Percentiles rank a stretch among this genome's conserved stretches.
Conservation (phyloP, 2,329 filamentous ascomycete genomes). For the Macrophomina phaseolina region DNA sequence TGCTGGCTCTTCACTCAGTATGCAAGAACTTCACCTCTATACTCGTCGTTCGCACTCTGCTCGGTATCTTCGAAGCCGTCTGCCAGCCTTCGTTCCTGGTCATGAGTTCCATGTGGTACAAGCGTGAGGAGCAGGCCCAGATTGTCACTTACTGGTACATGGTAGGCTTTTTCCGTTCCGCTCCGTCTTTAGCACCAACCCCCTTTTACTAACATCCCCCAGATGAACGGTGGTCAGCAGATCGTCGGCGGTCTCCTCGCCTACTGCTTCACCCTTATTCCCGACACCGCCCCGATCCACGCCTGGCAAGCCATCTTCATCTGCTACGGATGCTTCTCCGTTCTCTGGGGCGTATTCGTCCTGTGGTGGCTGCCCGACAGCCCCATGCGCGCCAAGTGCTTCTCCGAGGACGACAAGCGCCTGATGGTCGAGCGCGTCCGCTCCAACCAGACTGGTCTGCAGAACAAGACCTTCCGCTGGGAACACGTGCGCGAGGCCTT, state of each 20-base stretch:
- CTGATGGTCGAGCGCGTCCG: conserved; percentile 62
- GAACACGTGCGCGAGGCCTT: conserved; percentile 62
- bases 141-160: conserved; percentile 64
- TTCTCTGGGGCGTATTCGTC: conserved; percentile 58
- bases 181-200: conserved; percentile 46
- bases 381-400: conserved; percentile 64
- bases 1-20: conserved; percentile 12
- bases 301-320: conserved; percentile 59
- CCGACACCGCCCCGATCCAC: conserved; percentile 52
- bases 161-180: conserved; percentile 38
- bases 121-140: conserved; percentile 61
- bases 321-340: conserved; percentile 52
- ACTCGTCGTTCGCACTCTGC: conserved; percentile 61
- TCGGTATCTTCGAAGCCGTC: conserved; percentile 66
- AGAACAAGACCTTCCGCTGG: conserved; percentile 57
- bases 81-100: conserved; percentile 58
- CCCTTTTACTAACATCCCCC: conserved; percentile 39
- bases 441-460: conserved; percentile 51
- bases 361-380: conserved; percentile 68
- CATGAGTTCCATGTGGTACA: conserved; percentile 68
- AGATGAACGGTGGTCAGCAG: conserved; percentile 78
- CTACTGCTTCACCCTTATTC: conserved; percentile 65
- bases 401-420: conserved; percentile 61
- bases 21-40: conserved; percentile 31
- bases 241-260: conserved; percentile 67